phyloP scores from a whole-genome alignment of 352 stramenopile genomes.

The Aphanomyces invadans region DNA sequence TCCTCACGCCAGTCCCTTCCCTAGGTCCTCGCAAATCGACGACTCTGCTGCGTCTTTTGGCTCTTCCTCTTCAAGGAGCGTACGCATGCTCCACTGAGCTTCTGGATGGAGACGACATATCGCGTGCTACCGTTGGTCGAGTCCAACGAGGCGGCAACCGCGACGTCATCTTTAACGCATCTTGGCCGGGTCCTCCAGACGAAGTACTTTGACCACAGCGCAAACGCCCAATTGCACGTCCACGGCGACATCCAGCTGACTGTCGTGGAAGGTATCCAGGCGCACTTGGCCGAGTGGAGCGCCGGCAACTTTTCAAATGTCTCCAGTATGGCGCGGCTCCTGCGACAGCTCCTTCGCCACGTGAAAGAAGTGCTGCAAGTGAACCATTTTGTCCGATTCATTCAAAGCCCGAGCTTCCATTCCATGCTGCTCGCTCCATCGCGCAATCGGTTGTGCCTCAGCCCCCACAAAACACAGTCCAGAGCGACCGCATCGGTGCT shows the following conservation, averaged over 20 bases:
- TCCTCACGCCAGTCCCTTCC: no score
- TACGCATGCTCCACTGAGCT: slow-evolving; percentile 66
- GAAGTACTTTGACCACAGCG: slow-evolving; percentile 17
- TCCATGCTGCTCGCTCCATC: slow-evolving; percentile 67
- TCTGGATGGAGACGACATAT: slow-evolving; percentile 79
- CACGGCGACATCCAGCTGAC: slow-evolving; percentile 53
- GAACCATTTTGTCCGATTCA: slow-evolving; percentile 84
- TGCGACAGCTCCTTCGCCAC: slow-evolving; percentile 48
- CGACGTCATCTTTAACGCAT: slow-evolving; percentile 28
- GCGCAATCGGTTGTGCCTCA: slow-evolving; percentile 62
- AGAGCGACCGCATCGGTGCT: slow-evolving; percentile 21
- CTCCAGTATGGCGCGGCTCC: slow-evolving; percentile 38
- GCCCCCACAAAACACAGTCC: slow-evolving; percentile 28
- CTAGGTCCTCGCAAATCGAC: slow-evolving; percentile 51
- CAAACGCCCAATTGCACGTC: slow-evolving; percentile 54
- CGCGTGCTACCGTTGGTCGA: slow-evolving; percentile 40
- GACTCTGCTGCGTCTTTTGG: slow-evolving; percentile 81
- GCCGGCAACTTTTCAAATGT: background rate
- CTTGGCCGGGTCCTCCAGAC: slow-evolving; percentile 9
- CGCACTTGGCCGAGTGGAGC: slow-evolving; percentile 19
- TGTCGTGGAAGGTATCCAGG: slow-evolving; percentile 51
- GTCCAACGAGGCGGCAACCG: no score
- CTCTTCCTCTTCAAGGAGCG: slow-evolving; percentile 82
- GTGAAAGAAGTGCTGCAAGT: slow-evolving; percentile 76
- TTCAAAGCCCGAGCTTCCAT: slow-evolving; percentile 74